Evolutionary conservation across 2,329 filamentous ascomycete genomes (phyloP).

Genomic region (Trichoderma sp.): DNA sequence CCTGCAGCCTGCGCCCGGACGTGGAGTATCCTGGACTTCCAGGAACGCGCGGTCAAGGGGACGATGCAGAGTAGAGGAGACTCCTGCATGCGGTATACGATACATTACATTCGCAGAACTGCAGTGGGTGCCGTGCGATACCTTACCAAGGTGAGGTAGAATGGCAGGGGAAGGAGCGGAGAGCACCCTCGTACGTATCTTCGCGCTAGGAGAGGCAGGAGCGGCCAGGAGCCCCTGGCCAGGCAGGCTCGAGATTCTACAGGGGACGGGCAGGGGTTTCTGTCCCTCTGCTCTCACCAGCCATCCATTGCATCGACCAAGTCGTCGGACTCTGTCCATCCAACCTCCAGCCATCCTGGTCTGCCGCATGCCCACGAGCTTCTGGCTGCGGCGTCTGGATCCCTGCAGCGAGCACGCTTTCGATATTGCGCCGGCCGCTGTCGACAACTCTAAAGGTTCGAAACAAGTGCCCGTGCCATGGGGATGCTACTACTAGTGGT

Average conservation of each 20-base stretch:
- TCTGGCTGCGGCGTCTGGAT: slow-evolving; percentile 28
- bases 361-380: slow-evolving; percentile 35
- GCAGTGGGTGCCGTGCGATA: slow-evolving; percentile 1
- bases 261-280: slow-evolving; percentile 32
- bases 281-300: slow-evolving; percentile 26
- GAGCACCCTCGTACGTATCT: slow-evolving; percentile 18
- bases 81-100: background rate
- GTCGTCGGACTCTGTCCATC: slow-evolving; percentile 30
- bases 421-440: background rate
- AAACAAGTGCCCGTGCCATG: background rate
- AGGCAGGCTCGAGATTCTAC: slow-evolving; percentile 13
- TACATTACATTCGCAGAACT: no score
- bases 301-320: slow-evolving; percentile 32
- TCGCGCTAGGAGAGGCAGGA: slow-evolving; percentile 11
- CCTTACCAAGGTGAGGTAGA: no score
- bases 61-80: background rate
- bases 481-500: background rate
- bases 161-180: slow-evolving; percentile 13
- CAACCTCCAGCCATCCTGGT: slow-evolving; percentile 32
- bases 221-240: slow-evolving; percentile 11
- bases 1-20: background rate
- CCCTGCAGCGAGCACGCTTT: slow-evolving; percentile 3
- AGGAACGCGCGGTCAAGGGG: background rate
- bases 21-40: background rate
- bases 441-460: slow-evolving; percentile 13